Evolutionary conservation across 176 grass and related monocot species (phyloP).

Genomic region (Oryza australiensis): DNA sequence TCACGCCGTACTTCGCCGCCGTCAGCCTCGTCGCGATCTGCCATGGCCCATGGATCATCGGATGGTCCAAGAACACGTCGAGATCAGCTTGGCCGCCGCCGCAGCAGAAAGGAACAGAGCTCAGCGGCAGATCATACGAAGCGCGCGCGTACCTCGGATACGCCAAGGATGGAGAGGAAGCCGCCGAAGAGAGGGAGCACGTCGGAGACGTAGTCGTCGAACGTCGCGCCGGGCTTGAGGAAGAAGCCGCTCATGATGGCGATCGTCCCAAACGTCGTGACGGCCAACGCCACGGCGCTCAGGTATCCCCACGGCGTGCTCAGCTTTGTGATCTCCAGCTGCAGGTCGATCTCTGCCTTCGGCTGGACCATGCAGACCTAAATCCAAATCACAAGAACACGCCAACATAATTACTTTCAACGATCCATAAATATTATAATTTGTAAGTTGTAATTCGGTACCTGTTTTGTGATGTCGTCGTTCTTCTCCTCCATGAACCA

Average conservation of each 20-base stretch:
- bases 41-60: slow-evolving; percentile 20
- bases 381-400: neutral
- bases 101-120: neutral
- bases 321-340: slow-evolving; percentile 75
- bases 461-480: slow-evolving; percentile 88
- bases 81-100: neutral
- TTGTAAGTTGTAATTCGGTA: no score
- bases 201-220: slow-evolving; percentile 82
- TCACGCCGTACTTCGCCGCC: slow-evolving; percentile 75
- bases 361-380: slow-evolving; percentile 95
- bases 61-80: neutral
- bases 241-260: slow-evolving; percentile 94
- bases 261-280: slow-evolving; percentile 90
- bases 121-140: neutral
- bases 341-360: slow-evolving; percentile 92
- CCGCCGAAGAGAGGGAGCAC: slow-evolving; percentile 88
- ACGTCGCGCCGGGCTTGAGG: slow-evolving; percentile 81
- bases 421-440: neutral
- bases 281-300: slow-evolving; percentile 58
- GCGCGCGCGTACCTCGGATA: slow-evolving; percentile 66
- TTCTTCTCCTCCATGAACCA: slow-evolving; percentile 97
- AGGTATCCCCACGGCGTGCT: slow-evolving; percentile 86
- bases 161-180: slow-evolving; percentile 80
- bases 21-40: slow-evolving; percentile 92
- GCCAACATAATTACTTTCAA: neutral